A percentile compares a stretch with the other conserved stretches of the same genome.
Evolutionary conservation across 2,329 filamentous ascomycete species (phyloP).

Genomic region (Scytalidium lignicola): DNA sequence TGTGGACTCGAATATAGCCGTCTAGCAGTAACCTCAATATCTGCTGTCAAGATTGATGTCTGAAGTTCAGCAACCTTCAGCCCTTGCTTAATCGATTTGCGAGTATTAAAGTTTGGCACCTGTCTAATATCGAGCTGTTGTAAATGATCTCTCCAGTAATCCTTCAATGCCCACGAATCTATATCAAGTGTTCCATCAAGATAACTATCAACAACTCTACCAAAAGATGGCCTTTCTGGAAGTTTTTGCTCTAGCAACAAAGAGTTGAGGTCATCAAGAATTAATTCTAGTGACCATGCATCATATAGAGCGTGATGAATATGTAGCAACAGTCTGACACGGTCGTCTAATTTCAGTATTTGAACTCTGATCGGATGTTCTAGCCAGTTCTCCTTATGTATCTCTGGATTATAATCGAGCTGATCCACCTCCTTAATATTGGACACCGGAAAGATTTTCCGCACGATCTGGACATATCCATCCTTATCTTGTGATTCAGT

Average conservation of each 20-base stretch:
- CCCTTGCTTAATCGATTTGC: slow-evolving; percentile 20
- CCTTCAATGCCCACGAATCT: slow-evolving; percentile 37
- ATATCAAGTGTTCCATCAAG: slow-evolving; percentile 17
- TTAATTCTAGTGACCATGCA: slow-evolving; percentile 83
- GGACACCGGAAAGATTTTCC: slow-evolving; percentile 41
- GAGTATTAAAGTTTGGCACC: slow-evolving; percentile 54
- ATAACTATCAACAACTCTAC: slow-evolving; percentile 50
- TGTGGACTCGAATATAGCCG: slow-evolving; percentile 47
- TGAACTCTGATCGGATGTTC: slow-evolving; percentile 57
- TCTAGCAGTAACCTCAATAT: slow-evolving; percentile 19
- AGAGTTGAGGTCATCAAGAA: slow-evolving; percentile 60
- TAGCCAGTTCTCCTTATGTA: slow-evolving; percentile 30
- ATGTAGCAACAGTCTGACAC: slow-evolving; percentile 32
- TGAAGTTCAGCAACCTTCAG: slow-evolving; percentile 23
- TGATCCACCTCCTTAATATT: slow-evolving; percentile 33
- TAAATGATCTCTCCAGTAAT: slow-evolving; percentile 69
- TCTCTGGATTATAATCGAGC: slow-evolving; percentile 35
- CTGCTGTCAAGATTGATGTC: slow-evolving; percentile 26
- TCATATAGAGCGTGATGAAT: slow-evolving; percentile 86
- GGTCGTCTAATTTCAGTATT: slow-evolving; percentile 30
- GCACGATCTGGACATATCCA: slow-evolving; percentile 60
- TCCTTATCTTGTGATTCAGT: slow-evolving; percentile 37
- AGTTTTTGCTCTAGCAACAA: slow-evolving; percentile 26
- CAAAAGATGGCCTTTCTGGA: slow-evolving; percentile 51
- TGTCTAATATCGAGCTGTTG: slow-evolving; percentile 46